A percentile compares a stretch with the other conserved stretches of the same genome.
These are phyloP conservation scores for Amanita fuliginea DNA, from an alignment of 768 basidiomycete species.

Conservation along the genomic window DNA sequence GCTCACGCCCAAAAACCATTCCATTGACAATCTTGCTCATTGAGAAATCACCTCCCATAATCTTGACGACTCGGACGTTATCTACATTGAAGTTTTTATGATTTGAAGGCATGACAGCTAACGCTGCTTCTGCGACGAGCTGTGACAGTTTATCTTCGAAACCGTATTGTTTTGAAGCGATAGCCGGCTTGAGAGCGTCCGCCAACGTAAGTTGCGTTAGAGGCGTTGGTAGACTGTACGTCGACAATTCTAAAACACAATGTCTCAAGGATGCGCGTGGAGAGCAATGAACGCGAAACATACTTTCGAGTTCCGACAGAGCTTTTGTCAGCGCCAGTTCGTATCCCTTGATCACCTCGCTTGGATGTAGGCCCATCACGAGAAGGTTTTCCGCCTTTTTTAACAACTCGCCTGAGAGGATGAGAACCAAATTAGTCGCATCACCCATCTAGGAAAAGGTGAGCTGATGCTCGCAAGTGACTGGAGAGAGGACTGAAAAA, in stretches of 20 bases:
- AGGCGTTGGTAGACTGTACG: slow-evolving; percentile 58
- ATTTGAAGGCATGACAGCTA: slow-evolving; percentile 84
- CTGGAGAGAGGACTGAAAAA: not conserved
- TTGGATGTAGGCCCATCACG: slow-evolving; percentile 94
- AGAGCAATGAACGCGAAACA: slow-evolving; percentile 20
- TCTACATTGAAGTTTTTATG: slow-evolving; percentile 95
- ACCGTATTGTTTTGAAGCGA: slow-evolving; percentile 97
- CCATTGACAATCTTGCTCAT: slow-evolving; percentile 85
- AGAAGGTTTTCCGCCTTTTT: slow-evolving; percentile 89
- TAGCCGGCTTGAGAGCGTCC: slow-evolving; percentile 76
- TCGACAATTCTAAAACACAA: slow-evolving; percentile 47
- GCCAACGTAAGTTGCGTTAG: slow-evolving; percentile 59
- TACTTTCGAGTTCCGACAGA: slow-evolving; percentile 82
- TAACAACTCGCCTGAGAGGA: slow-evolving; percentile 89
- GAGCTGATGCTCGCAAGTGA: not conserved
- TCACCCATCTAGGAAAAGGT: slow-evolving; percentile 74
- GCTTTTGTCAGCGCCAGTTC: slow-evolving; percentile 84
- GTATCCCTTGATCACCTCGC: slow-evolving; percentile 91
- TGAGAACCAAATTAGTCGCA: slow-evolving; percentile 91
- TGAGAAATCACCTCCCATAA: slow-evolving; percentile 87
- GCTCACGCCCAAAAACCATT: slow-evolving; percentile 97
- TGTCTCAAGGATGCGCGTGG: slow-evolving; percentile 4
- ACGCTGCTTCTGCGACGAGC: slow-evolving; percentile 87
- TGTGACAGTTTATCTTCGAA: slow-evolving; percentile 72
- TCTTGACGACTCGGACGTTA: slow-evolving; percentile 96